Percentiles rank a stretch among this genome's conserved stretches.
Conservation (phyloP, 768 basidiomycete species). For the Austroboletus eburneus region DNA sequence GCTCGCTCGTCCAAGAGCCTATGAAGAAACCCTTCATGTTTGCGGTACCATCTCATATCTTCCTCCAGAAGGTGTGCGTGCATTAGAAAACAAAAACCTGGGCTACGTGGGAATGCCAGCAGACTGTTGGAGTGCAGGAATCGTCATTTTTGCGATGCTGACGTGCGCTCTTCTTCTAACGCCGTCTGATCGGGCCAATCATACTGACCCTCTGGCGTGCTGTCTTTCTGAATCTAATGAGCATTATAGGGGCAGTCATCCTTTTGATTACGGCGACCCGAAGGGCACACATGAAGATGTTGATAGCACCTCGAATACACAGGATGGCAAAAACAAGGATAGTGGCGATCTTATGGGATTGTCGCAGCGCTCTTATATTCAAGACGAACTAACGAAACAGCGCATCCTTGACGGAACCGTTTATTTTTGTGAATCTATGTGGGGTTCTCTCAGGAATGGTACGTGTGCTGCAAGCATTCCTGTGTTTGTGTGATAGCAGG, state of each 20-base stretch:
- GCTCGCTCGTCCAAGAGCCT: constrained; percentile 71
- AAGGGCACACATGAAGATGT: constrained; percentile 13
- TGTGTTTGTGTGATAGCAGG: constrained; percentile 3
- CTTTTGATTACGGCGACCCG: constrained; percentile 60
- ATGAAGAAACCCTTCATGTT: constrained; percentile 80
- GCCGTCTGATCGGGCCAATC: background rate
- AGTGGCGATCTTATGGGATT: constrained; percentile 29
- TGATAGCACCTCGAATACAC: constrained; percentile 3
- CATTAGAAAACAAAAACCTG: constrained; percentile 68
- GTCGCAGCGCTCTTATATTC: constrained; percentile 34
- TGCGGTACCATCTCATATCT: constrained; percentile 87
- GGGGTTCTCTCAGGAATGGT: constrained; percentile 62
- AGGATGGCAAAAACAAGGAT: constrained; percentile 29
- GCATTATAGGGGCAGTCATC: constrained; percentile 59
- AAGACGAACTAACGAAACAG: constrained; percentile 62
- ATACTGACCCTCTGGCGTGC: background rate
- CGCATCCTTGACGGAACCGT: constrained; percentile 63
- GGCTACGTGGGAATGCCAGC: constrained; percentile 81
- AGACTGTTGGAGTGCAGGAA: constrained; percentile 86
- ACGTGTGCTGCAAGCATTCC: constrained; percentile 12
- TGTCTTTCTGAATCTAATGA: constrained; percentile 11
- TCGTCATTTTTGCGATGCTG: constrained; percentile 80
- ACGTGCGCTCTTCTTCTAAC: constrained; percentile 47
- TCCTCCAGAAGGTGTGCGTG: constrained; percentile 80
- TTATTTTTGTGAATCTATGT: constrained; percentile 51